Evolutionary conservation across 768 basidiomycete genomes (phyloP), one percentile per base, ranked within the genome.

Genomic region (Rhodotorula kratochvilovae): DNA sequence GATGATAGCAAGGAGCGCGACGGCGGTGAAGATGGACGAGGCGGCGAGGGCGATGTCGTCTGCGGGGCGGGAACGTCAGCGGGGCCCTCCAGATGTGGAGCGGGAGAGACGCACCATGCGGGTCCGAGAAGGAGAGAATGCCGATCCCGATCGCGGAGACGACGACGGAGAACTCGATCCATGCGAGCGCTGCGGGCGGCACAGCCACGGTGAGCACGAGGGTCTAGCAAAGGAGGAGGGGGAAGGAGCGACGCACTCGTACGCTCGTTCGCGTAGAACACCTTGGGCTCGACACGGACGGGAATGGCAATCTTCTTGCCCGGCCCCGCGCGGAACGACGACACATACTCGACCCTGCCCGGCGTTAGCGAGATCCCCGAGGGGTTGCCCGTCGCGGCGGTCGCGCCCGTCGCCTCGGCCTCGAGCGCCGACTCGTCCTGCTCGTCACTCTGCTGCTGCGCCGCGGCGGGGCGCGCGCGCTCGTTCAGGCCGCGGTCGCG

Each of bases 241-340:
- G 46, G 54, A 57, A 39, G 27, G 57, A 54, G 39, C 46, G 59
- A 53, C 70, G 67, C 35, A 84, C 91, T 81, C 80, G 94, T 98
- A 71, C 95, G 85, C 81, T 97, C 94, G 48, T 89, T 88, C 12
- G 96, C 96, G 79, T 97, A 99, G 79, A 94, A 95, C 7, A 96
- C 93, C 82, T 99, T 99, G 39, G 96, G 96, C 80, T 99, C 96
- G 58, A 99, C 86, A 64, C 96, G 86, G n/a, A 99, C 89, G 35
- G 95, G 93, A 5, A 98, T 87, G 0, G 92, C 87, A 67, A 99
- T 94, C 74, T 85, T 85, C 83, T 97, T 97, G 19, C 94, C 94
- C 53, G 84, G 81, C 0, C 91, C 90, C 2, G 94, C 95, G 35
- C 79, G 83, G 88, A 89, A 91, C 68, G 86, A 85, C 66, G 88